Evolutionary conservation across 2,329 filamentous ascomycete genomes (phyloP), one percentile per base, ranked within the genome.

Genomic region (Cryphonectria nitschkei): DNA sequence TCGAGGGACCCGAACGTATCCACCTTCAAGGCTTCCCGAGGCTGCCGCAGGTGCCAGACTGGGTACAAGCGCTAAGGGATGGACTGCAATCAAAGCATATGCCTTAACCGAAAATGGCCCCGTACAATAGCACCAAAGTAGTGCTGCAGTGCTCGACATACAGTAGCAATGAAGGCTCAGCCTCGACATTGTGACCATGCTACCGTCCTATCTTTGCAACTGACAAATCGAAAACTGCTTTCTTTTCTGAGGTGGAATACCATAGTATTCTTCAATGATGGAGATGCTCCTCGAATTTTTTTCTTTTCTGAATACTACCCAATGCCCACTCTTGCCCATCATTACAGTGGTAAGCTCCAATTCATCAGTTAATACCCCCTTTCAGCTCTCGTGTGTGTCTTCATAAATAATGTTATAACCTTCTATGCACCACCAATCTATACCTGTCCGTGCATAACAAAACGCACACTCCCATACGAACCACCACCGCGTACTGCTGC

Each of bases 231-330:
- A n/a, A 19, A 3, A 39, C 34, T 39, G 11, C 19, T 39, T 22
- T 39, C 58, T 19, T 29, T n/a, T 11, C 26, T 3, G 46, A 50
- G 46, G 22, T 50, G 54, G 26, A 14, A 26, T 56, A 16, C 52
- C 26, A 26, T 26, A 26, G 1, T 26, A 26, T 26, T 56, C 4
- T 58, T 19, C 32, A 26, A 13, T 13, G 32, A 37, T 61, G 58
- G 19, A 22, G 13, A 61, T 61, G 58, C 58, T 39, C 34, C 58
- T 61, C 58, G 58, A 61, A 61, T 61, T 50, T 32, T 61, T 34
- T 22, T 61, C 37, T 61, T 16, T 34, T 39, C 34, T 39, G 34
- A n/a, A 61, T 61, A 22, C 34, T 61, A 39, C 16, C 16, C 58
- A 61, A 61, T 61, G 58, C 19, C 34, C 46, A 50, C 46, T 39